Percentiles rank a stretch among this genome's conserved stretches.
Conservation (phyloP, 1,284 basidiomycete genomes). For the Phylloporus sp. region DNA sequence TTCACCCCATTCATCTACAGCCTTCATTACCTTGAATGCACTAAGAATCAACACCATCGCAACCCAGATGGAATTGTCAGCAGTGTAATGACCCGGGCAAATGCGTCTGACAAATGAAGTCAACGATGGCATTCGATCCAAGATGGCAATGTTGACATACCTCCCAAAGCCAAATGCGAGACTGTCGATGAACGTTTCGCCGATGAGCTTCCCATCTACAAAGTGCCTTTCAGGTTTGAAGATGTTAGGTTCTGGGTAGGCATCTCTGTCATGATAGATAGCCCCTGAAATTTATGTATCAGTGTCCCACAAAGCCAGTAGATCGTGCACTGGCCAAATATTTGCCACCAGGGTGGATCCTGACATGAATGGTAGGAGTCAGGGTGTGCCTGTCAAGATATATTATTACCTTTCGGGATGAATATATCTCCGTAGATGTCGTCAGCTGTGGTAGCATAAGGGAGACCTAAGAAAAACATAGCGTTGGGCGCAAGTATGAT, state of each 20-base stretch:
- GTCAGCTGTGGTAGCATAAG: conserved; percentile 45
- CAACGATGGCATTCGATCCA: not conserved
- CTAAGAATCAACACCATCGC: conserved; percentile 26
- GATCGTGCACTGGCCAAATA: conserved; percentile 41
- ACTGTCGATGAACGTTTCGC: conserved; percentile 39
- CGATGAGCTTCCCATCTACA: conserved; percentile 24
- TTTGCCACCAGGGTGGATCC: conserved; percentile 47
- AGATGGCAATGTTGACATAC: conserved; percentile 8
- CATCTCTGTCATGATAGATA: conserved; percentile 43
- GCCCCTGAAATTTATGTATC: conserved; percentile 37
- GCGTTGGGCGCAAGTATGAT: not conserved
- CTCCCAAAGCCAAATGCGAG: conserved; percentile 50
- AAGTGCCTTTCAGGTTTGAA: conserved; percentile 46
- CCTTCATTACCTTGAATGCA: conserved; percentile 27
- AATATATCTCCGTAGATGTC: conserved; percentile 46
- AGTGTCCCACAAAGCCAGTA: not conserved
- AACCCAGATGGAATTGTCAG: conserved; percentile 32
- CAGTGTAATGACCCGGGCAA: conserved; percentile 33
- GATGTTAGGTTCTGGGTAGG: conserved; percentile 43
- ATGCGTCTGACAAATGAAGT: conserved; percentile 17
- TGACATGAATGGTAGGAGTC: not conserved
- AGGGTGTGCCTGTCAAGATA: not conserved
- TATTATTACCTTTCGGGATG: conserved; percentile 44
- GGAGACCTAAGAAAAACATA: conserved; percentile 38
- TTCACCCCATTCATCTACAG: conserved; percentile 18